Evolutionary conservation across 208 protist species (phyloP), one percentile per base, ranked within the genome.

Genomic region (Strigomonas culicis): DNA sequence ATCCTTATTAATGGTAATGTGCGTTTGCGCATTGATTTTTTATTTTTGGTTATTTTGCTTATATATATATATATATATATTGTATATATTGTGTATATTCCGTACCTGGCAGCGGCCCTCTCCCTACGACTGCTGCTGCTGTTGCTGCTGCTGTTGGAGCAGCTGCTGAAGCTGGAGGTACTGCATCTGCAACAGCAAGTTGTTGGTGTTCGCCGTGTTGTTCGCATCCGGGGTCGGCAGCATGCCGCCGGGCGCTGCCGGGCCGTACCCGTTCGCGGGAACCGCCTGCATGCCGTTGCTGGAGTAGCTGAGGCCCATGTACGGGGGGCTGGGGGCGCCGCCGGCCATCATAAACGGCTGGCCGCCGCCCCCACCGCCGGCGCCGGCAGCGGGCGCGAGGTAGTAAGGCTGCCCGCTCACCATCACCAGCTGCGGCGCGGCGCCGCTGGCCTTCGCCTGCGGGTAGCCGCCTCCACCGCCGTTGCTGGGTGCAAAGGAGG

Each of bases 351-450:
- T 41, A 41, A 17, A 41, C 36, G 36, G 13, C 36, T 17, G 8
- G 36, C 36, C 36, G 36, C 13, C 13, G 13, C 8, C 36, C 36
- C 36, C 36, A 13, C 8, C 8, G 8, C 6, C 36, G 13, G 36
- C 36, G 36, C 8, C 13, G 36, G 8, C 36, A 13, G 36, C 36
- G 36, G 36, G 8, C 13, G 36, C 13, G 8, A 41, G 6, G 36
- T 17, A 41, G 13, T 41, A 17, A 41, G 36, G 36, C 8, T 67
- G 68, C 0, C 60, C 68, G 30, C 63, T 61, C 30, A 71, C 13
- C 52, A 65, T 46, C 17, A 61, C 66, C 44, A 30, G 24, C 7
- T 8, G 28, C 32, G 25, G 49, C 50, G 15, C 39, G 39, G 57
- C 32, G 4, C 22, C 8, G 15, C 24, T 4, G 10, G 32, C 39